phyloP scores from a whole-genome alignment of 768 basidiomycete species.

The Tephrocybe sp. region DNA sequence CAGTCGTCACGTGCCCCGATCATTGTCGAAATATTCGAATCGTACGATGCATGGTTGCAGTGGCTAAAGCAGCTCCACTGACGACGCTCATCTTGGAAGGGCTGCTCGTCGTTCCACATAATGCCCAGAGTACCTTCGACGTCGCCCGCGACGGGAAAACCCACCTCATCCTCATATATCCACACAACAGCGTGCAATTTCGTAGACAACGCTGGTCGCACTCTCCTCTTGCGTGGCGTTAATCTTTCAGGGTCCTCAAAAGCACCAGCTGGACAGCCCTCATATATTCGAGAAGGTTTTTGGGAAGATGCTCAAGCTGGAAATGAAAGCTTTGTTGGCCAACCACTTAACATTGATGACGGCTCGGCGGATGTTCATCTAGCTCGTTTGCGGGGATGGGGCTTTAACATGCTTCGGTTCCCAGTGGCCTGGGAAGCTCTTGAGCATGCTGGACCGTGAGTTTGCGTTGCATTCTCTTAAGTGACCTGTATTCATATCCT shows the following conservation, averaged over 20 bases:
- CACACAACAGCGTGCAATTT: slow-evolving; percentile 70
- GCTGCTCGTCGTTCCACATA: slow-evolving; percentile 9
- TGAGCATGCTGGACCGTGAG: slow-evolving; percentile 95
- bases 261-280: slow-evolving; percentile 69
- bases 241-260: slow-evolving; percentile 92
- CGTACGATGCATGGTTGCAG: slow-evolving; percentile 3
- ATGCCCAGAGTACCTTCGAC: slow-evolving; percentile 57
- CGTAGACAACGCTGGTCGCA: slow-evolving; percentile 71
- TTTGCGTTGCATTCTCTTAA: slow-evolving; percentile 19
- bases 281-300: slow-evolving; percentile 67
- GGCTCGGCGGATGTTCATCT: slow-evolving; percentile 85
- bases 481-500: slow-evolving; percentile 5
- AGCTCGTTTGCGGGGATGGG: slow-evolving; percentile 85
- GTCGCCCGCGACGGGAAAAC: slow-evolving; percentile 56
- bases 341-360: slow-evolving; percentile 83
- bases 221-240: slow-evolving; percentile 86
- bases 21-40: slow-evolving; percentile 7
- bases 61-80: neutral
- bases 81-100: neutral
- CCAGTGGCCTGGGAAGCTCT: slow-evolving; percentile 94
- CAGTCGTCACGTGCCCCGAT: slow-evolving; percentile 6
- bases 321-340: slow-evolving; percentile 66
- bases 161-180: slow-evolving; percentile 47
- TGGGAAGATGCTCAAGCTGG: slow-evolving; percentile 79
- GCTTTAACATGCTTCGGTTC: slow-evolving; percentile 84